These are phyloP conservation scores for Sugiyamaella paludigena DNA, from an alignment of 1,139 yeast genomes.

Conservation along the genomic window DNA sequence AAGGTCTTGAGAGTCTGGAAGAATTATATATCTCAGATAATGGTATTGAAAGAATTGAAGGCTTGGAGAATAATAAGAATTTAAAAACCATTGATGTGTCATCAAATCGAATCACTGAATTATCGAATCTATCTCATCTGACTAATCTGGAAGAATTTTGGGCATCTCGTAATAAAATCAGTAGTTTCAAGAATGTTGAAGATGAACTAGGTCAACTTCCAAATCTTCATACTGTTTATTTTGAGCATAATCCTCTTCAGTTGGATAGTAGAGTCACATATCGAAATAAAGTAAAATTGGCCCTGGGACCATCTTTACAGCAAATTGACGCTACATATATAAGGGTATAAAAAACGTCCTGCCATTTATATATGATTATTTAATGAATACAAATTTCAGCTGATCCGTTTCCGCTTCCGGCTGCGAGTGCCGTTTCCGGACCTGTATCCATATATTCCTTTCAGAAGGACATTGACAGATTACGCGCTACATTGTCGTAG, in stretches of 20 bases:
- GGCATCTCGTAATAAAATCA: constrained; percentile 79
- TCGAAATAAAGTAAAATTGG: constrained; percentile 73
- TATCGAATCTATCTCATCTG: constrained; percentile 68
- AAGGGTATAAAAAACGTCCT: constrained; percentile 7
- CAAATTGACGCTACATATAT: constrained; percentile 89
- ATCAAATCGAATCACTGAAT: constrained; percentile 59
- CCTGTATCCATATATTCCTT: too few species aligned
- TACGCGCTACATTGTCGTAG: too few species aligned
- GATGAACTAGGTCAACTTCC: constrained; percentile 61
- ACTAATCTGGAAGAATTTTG: constrained; percentile 79
- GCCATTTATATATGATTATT: not conserved
- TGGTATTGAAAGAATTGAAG: constrained; percentile 71
- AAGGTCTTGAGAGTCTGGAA: constrained; percentile 65
- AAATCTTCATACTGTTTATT: constrained; percentile 80
- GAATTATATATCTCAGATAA: constrained; percentile 90
- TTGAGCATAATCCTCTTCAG: constrained; percentile 94
- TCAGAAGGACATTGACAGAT: too few species aligned
- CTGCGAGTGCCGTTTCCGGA: too few species aligned
- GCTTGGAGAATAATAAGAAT: constrained; percentile 66
- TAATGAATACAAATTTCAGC: too few species aligned
- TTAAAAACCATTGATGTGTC: constrained; percentile 80
- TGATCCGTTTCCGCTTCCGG: too few species aligned
- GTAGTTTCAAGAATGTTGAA: constrained; percentile 66
- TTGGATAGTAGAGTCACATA: constrained; percentile 70
- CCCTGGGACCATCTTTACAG: constrained; percentile 67